Base-by-base conservation (phyloP, 1,139 yeast genomes). In the Debaryomycetaceae sp. region DNA sequence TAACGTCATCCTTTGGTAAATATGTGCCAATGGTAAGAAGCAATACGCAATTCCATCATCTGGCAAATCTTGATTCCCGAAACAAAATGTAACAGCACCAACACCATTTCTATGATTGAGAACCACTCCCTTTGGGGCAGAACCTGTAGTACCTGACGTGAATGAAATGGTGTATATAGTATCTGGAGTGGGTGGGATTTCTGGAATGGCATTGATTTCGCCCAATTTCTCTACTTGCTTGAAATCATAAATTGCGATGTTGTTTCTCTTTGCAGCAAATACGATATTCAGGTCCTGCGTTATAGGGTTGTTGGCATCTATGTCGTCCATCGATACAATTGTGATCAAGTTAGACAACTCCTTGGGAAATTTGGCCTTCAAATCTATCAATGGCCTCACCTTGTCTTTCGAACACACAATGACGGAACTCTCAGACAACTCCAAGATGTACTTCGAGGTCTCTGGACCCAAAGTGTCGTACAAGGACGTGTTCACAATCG, bases 81-180 rank as follows among this genome's bases (percentile, higher is more conserved):
- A 41, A 49, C 60, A 51, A 48, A 67, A 65, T 5, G 66, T 66
- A 29, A 76, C 55, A 7, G 80, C 81, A 9, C 86, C 72, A n/a
- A 77, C 69, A 1, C 81, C 76, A 52, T 69, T 72, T 37, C 62
- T 61, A 45, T 85, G 88, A 6, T 79, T 69, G 52, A 84, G 65
- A 33, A 79, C 76, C n/a, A 83, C 91, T 40, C 91, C 91, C 61
- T 85, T 85, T 14, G 91, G 91, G 45, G 71, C 62, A 8, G 72
- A 51, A 14, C 90, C 90, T 4, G 91, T 84, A 23, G 91, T 83
- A 33, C 91, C 91, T 6, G 90, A 83, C 11, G 95, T 87, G 63
- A 85, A 87, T 38, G 86, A 81, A 49, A 87, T 81, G 41, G 91
- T 83, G 53, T 81, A 79, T 14, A 75, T 50, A 34, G 83, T 75